Base-by-base conservation (phyloP, 2,329 filamentous ascomycete species). In the Diaporthe helianthi region DNA sequence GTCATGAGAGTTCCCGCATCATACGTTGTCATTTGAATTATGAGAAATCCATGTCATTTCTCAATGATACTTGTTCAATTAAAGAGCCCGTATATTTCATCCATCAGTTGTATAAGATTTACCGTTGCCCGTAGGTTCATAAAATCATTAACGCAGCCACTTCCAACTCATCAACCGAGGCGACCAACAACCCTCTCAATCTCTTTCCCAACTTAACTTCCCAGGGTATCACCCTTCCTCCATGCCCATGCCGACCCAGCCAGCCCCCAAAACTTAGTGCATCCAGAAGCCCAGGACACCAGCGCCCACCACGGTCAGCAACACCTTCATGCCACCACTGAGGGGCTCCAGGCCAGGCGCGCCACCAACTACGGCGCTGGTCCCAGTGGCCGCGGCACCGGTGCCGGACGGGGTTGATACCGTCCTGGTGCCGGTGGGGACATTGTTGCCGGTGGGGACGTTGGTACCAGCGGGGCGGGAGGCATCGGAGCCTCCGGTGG, bases 301-400 rank as follows among this genome's bases (percentile, higher is more conserved):
- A 49, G 58, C 58, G 7, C 58, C 58, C 12, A 63, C 58, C 6
- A 63, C 58, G 8, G 58, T 63, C 31, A 63, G 29, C 13, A 63
- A 63, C 19, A 33, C 58, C 44, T 36, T 49, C 58, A 63, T 63
- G 7, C 41, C 58, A 1, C 58, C 58, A 3, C 41, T 44, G 26
- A 63, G 58, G 44, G 58, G 58, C 58, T 63, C 58, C 58, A 63
- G 58, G 29, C 58, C 58, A 3, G 58, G 58, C 7, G 58, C 58
- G 19, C 58, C 58, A 6, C 19, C 29, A 8, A 49, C 58, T 4
- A 44, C 36, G 13, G 5, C 58, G 7, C 44, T 44, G 22, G 58
- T 63, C 5, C 44, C 58, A 10, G 58, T 36, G 41, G 41, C 29
- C 44, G 44, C 44, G n/a, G 58, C 29, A 1, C 26, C 41, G 36